phyloP scores from a whole-genome alignment of 768 basidiomycete species.

The Mycena vulgaris region DNA sequence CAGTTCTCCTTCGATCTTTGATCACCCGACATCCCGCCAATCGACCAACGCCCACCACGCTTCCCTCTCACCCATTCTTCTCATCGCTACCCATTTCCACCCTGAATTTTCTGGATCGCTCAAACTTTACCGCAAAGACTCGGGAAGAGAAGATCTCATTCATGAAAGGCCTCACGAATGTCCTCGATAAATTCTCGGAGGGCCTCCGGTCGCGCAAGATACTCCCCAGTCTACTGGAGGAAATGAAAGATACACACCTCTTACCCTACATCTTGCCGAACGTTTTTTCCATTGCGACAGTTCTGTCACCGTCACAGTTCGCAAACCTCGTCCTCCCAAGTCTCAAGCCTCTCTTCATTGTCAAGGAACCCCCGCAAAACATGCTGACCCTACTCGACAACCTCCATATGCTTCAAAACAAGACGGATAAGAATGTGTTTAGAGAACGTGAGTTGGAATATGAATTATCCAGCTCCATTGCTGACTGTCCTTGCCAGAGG shows the following conservation, averaged over 20 bases:
- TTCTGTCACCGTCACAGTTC: slow-evolving; percentile 86
- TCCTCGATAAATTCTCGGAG: slow-evolving; percentile 89
- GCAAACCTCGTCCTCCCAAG: slow-evolving; percentile 85
- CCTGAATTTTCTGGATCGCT: slow-evolving; percentile 94
- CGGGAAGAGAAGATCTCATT: slow-evolving; percentile 97
- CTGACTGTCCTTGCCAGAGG: slow-evolving; percentile 68
- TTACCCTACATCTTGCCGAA: slow-evolving; percentile 97
- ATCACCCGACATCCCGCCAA: slow-evolving; percentile 83
- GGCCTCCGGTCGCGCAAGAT: slow-evolving; percentile 91
- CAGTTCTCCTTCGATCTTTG: slow-evolving; percentile 85
- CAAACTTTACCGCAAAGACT: slow-evolving; percentile 94
- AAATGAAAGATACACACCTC: slow-evolving; percentile 97
- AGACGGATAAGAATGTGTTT: slow-evolving; percentile 90
- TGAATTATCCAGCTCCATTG: slow-evolving; percentile 6
- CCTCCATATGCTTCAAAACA: slow-evolving; percentile 86
- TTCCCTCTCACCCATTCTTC: slow-evolving; percentile 93
- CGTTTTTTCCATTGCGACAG: slow-evolving; percentile 89
- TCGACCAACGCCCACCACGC: slow-evolving; percentile 83
- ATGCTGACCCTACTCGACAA: slow-evolving; percentile 96
- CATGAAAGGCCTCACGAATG: slow-evolving; percentile 89
- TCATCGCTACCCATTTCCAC: slow-evolving; percentile 96
- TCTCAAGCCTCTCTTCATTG: slow-evolving; percentile 88
- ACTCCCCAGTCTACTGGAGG: slow-evolving; percentile 92
- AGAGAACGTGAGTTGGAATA: slow-evolving; percentile 81
- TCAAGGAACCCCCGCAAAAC: slow-evolving; percentile 97